These are phyloP conservation scores for Paraphoma chrysanthemicola DNA, from an alignment of 2,329 filamentous ascomycete genomes.

Conservation along the genomic window DNA sequence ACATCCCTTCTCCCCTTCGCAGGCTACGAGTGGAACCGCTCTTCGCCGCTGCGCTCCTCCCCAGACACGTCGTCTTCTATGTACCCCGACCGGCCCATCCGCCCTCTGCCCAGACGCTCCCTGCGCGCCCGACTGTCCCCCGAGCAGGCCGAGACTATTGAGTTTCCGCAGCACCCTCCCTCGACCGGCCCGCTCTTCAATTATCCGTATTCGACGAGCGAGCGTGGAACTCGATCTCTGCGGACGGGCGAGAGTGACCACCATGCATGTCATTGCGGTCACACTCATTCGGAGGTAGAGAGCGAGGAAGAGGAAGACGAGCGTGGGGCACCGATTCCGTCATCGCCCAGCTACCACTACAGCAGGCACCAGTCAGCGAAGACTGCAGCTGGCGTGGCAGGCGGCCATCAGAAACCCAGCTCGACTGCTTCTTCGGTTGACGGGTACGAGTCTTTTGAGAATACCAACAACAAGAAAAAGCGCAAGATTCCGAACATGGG, in stretches of 20 bases:
- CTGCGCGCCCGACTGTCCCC: constrained; percentile 87
- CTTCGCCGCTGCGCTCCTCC: constrained; percentile 48
- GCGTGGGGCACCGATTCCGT: constrained; percentile 49
- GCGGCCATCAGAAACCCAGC: constrained; percentile 52
- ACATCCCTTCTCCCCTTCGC: constrained; percentile 41
- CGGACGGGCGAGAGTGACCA: constrained; percentile 62
- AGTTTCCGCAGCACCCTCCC: constrained; percentile 79
- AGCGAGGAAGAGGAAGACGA: constrained; percentile 65
- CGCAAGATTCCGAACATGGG: constrained; percentile 93
- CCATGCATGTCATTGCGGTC: constrained; percentile 54
- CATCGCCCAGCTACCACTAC: constrained; percentile 50
- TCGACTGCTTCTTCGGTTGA: constrained; percentile 76
- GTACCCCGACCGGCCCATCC: constrained; percentile 90
- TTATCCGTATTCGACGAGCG: constrained; percentile 60
- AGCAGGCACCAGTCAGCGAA: constrained; percentile 37
- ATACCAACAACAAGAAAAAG: constrained; percentile 99
- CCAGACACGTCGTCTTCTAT: constrained; percentile 79
- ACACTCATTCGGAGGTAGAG: constrained; percentile 59
- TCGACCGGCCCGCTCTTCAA: constrained; percentile 78
- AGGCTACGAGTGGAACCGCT: constrained; percentile 52
- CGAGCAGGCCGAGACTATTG: constrained; percentile 81
- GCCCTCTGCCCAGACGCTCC: constrained; percentile 86
- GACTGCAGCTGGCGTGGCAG: constrained; percentile 31
- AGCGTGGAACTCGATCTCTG: constrained; percentile 34
- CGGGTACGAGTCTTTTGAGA: constrained; percentile 96